phyloP scores from a whole-genome alignment of 495 filamentous ascomycete genomes.

The Daldinia loculata region DNA sequence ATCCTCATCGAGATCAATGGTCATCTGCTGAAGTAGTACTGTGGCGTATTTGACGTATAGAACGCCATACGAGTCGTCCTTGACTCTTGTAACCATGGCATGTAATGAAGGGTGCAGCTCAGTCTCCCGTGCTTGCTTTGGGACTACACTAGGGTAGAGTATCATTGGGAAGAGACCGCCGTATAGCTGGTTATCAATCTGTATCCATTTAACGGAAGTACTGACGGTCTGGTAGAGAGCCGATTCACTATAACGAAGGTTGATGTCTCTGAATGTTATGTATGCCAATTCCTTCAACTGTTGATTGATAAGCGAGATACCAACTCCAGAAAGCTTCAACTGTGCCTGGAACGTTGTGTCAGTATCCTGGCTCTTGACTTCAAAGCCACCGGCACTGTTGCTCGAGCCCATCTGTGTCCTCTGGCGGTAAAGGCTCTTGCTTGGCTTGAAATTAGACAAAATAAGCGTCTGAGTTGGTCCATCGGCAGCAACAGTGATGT shows the following conservation, averaged over 20 bases:
- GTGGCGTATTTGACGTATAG: slow-evolving; percentile 99
- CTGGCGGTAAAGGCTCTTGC: slow-evolving; percentile 94
- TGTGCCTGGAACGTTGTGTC: slow-evolving; percentile 88
- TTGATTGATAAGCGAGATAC: slow-evolving; percentile 91
- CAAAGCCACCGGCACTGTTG: slow-evolving; percentile 72
- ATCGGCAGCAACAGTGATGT: slow-evolving; percentile 93
- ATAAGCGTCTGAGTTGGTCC: slow-evolving; percentile 95
- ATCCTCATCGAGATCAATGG: slow-evolving; percentile 95
- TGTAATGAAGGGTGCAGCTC: slow-evolving; percentile 96
- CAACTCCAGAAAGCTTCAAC: slow-evolving; percentile 86
- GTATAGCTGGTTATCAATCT: slow-evolving; percentile 98
- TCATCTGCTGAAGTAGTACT: slow-evolving; percentile 95
- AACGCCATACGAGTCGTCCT: slow-evolving; percentile 97
- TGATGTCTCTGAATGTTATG: slow-evolving; percentile 90
- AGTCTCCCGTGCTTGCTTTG: slow-evolving; percentile 96
- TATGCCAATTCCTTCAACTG: slow-evolving; percentile 93
- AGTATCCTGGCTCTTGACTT: slow-evolving; percentile 89
- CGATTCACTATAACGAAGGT: slow-evolving; percentile 92
- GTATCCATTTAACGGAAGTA: slow-evolving; percentile 94
- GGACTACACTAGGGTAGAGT: slow-evolving; percentile 97
- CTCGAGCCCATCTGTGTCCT: slow-evolving; percentile 70
- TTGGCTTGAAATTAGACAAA: slow-evolving; percentile 91
- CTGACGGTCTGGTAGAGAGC: slow-evolving; percentile 88
- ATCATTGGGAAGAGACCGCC: slow-evolving; percentile 98
- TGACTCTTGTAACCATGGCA: slow-evolving; percentile 88